phyloP scores from a whole-genome alignment of 164 flowering plant species.

The Vitis rotundifolia region DNA sequence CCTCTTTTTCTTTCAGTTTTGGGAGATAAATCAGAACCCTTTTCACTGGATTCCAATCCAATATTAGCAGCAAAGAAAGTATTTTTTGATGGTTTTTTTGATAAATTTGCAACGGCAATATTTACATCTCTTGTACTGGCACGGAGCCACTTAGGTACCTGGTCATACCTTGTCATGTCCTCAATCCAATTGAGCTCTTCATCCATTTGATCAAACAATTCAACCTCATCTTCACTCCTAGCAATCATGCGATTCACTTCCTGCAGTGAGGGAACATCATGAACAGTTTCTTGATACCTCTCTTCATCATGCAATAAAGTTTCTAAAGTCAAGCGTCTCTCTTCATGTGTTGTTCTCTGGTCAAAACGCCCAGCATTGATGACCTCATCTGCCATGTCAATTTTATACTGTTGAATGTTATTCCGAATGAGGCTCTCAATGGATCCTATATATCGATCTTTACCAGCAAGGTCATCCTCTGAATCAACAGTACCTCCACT shows the following conservation, averaged over 20 bases:
- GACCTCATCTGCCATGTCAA: constrained; percentile 99
- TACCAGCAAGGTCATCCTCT: constrained; percentile 99
- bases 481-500: constrained; percentile 77
- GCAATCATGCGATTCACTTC: constrained; percentile 99
- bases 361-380: constrained; percentile 99
- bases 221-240: constrained; percentile 92
- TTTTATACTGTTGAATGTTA: constrained; percentile 98
- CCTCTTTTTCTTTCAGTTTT: constrained; percentile 76
- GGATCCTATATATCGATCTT: constrained; percentile 96
- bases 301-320: constrained; percentile 95
- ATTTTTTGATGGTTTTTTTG: constrained; percentile 76
- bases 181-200: constrained; percentile 90
- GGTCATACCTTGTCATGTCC: constrained; percentile 79
- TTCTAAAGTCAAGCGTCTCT: constrained; percentile 90
- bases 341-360: constrained; percentile 99
- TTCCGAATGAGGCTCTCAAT: constrained; percentile 95
- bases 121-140: constrained; percentile 78
- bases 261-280: constrained; percentile 93
- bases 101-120: constrained; percentile 58
- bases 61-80: constrained; percentile 34
- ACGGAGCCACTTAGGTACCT: constrained; percentile 97
- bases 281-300: constrained; percentile 91
- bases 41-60: constrained; percentile 50
- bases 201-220: constrained; percentile 97
- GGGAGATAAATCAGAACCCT: constrained; percentile 42